Percentiles rank a stretch among this genome's conserved stretches.
These are phyloP conservation scores for Huntiella moniliformis DNA, from an alignment of 2,329 filamentous ascomycete genomes.

Conservation along the genomic window DNA sequence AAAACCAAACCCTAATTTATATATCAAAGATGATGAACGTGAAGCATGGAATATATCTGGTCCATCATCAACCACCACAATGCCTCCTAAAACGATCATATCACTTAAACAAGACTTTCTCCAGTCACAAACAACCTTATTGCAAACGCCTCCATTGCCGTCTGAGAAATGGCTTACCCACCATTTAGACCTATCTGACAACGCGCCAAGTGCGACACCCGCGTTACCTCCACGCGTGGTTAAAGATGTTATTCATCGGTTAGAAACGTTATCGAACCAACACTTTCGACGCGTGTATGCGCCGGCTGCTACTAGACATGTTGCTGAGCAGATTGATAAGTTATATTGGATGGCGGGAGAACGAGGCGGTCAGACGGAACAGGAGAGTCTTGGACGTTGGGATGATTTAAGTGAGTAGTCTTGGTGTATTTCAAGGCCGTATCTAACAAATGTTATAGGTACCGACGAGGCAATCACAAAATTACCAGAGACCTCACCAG, in stretches of 20 bases:
- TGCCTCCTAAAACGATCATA: constrained; percentile 33
- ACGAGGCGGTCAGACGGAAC: constrained; percentile 20
- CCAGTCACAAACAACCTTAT: constrained; percentile 38
- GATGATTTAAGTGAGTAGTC: constrained; percentile 26
- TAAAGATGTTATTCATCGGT: constrained; percentile 35
- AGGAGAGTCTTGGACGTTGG: constrained; percentile 21
- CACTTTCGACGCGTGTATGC: constrained; percentile 49
- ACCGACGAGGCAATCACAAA: neutral
- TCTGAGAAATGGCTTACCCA: constrained; percentile 29
- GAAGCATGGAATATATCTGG: no score
- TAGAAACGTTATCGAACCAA: constrained; percentile 44
- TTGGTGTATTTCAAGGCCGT: neutral
- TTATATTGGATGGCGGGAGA: constrained; percentile 36
- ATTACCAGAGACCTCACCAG: neutral
- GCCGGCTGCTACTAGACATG: constrained; percentile 48
- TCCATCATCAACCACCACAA: neutral
- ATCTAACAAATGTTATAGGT: neutral
- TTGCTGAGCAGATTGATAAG: constrained; percentile 53
- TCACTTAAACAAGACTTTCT: constrained; percentile 48
- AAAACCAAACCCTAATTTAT: no score
- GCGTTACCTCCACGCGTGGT: constrained; percentile 29
- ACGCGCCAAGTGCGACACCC: constrained; percentile 16
- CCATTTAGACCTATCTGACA: constrained; percentile 19
- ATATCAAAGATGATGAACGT: no score
- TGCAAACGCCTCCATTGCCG: constrained; percentile 39